Conservation (phyloP, 2,329 filamentous ascomycete species). For the Trichoderma afroharzianum region DNA sequence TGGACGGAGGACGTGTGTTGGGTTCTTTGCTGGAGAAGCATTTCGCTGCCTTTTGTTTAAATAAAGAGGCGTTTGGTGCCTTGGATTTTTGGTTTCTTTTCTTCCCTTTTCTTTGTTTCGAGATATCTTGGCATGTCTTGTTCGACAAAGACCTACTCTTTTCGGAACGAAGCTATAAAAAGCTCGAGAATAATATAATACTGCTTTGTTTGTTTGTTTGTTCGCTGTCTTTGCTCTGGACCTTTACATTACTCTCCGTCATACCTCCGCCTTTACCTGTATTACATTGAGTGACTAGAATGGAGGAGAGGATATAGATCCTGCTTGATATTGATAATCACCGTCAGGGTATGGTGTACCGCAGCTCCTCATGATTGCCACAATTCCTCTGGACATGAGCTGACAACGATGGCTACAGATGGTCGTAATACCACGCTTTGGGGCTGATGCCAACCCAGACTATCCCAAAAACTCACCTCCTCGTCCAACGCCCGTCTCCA, state of each 20-base stretch:
- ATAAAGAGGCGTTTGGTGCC: not conserved
- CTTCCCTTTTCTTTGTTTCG: not conserved
- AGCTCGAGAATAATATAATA: not conserved
- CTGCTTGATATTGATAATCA: not conserved
- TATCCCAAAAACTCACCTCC: not conserved
- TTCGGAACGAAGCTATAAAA: not conserved
- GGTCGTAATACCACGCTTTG: not conserved
- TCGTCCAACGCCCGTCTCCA: not conserved
- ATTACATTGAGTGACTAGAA: not conserved
- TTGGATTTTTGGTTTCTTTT: not conserved
- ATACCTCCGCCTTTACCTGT: not conserved
- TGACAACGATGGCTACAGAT: not conserved
- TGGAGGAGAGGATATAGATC: conserved; percentile 4
- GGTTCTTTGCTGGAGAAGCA: not conserved
- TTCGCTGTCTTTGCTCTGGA: not conserved
- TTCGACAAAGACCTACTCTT: not conserved
- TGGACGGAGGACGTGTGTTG: not conserved
- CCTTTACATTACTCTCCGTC: not conserved
- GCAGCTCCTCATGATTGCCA: not conserved
- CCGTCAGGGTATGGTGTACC: not conserved
- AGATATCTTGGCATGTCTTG: not conserved
- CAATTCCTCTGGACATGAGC: not conserved
- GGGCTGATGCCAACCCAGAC: not conserved
- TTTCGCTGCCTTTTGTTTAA: not conserved
- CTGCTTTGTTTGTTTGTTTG: not conserved